Evolutionary conservation across 495 filamentous ascomycete genomes (phyloP), one percentile per base, ranked within the genome.

Genomic region (Penicillium roqueforti): DNA sequence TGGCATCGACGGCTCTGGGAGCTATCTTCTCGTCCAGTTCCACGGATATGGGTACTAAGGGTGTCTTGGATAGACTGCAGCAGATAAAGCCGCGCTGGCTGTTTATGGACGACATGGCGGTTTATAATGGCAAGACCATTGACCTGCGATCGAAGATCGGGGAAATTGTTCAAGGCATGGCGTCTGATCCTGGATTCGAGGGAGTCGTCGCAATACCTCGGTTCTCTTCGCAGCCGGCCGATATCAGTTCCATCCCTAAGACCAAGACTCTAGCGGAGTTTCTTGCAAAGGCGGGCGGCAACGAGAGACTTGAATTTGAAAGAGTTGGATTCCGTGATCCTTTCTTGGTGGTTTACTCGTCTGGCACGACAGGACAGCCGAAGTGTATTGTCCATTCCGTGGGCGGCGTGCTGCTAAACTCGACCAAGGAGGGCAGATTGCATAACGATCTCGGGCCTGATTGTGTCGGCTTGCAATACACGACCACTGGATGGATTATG

Each of bases 401-500:
- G 23, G 62, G 62, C 20, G 62, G 58, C 2, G 53, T 62, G 8
- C 36, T 61, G 13, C 38, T 64, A 20, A 64, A 76, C 58, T 67
- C 66, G 4, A 69, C 57, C 58, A 90, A 89, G 60, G 87, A 92
- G 62, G 69, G 70, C 6, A 66, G 69, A 4, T 69, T 91, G 28
- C 86, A 91, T 65, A 70, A 79, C 19, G 78, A 81, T 23, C 55
- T 77, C 8, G 67, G 65, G 1, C 57, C 77, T 0, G 66, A 79
- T 9, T 78, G 61, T 29, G 78, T 84, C 16, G 66, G 71, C 4
- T 34, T 78, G 61, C 80, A 88, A 69, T 84, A 80, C 57, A 83
- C 78, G 14, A 84, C 81, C 39, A 88, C 85, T 0, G 88, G 88
- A 6, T 92, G 88, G 88, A 91, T 92, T 61, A 92, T 92, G 88